Conservation (phyloP, 306 rosid genomes). For the Quillaja saponaria region DNA sequence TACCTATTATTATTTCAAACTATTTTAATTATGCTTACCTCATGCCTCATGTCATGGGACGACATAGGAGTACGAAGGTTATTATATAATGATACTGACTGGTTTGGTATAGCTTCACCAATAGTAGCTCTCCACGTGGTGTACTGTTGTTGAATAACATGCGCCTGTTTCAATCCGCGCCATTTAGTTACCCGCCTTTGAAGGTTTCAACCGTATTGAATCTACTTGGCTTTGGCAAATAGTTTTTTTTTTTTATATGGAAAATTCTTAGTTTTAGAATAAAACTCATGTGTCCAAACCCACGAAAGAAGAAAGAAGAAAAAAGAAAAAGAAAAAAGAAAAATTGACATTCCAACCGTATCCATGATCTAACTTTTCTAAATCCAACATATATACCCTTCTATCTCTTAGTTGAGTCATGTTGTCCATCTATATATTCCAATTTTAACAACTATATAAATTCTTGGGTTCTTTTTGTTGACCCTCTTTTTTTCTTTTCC, state of each 20-base stretch:
- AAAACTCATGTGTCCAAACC: neutral
- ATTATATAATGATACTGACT: too few species aligned
- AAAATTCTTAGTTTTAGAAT: neutral
- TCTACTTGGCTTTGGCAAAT: conserved; percentile 32
- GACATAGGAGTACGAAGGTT: too few species aligned
- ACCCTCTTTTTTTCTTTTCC: conserved; percentile 24
- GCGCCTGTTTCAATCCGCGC: conserved; percentile 42
- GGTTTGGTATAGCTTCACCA: conserved; percentile 17
- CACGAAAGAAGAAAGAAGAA: neutral
- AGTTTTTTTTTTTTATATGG: neutral
- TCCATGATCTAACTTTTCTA: neutral
- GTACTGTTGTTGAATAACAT: conserved; percentile 14
- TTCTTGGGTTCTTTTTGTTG: neutral
- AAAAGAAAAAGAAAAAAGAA: neutral
- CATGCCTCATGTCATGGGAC: too few species aligned
- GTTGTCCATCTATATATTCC: conserved; percentile 25
- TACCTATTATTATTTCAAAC: too few species aligned
- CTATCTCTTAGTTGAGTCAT: conserved; percentile 17
- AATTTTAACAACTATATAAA: conserved; percentile 11
- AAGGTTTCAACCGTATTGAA: conserved; percentile 58
- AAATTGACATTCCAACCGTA: conserved; percentile 7
- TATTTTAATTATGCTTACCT: too few species aligned
- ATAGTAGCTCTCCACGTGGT: conserved; percentile 26
- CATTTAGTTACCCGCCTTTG: conserved; percentile 43
- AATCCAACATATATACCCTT: conserved; percentile 7